Evolutionary conservation across 495 filamentous ascomycete species (phyloP).

Genomic region (Penicillium bialowiezense): DNA sequence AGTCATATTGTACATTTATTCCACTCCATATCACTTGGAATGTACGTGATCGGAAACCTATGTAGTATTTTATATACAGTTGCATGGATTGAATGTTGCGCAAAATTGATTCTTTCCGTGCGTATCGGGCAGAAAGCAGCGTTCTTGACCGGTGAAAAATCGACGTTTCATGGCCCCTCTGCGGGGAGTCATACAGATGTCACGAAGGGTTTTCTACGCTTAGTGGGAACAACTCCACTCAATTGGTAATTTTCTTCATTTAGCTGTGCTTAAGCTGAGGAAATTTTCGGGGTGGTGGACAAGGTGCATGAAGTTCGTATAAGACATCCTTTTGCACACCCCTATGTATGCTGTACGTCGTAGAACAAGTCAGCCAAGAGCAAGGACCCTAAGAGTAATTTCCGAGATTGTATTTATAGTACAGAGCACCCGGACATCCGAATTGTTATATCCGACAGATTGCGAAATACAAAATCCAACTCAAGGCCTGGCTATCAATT

Average conservation of each 20-base stretch:
- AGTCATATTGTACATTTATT: no score
- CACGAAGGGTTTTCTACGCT: slow-evolving; percentile 18
- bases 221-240: slow-evolving; percentile 23
- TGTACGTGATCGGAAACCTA: no score
- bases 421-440: no score
- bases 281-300: slow-evolving; percentile 24
- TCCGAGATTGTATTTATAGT: no score
- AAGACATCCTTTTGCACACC: not conserved
- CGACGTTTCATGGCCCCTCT: slow-evolving; percentile 21
- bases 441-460: no score
- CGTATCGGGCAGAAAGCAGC: not conserved
- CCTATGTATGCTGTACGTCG: no score
- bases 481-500: not conserved
- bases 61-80: not conserved
- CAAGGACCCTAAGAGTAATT: no score
- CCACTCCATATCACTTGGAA: no score
- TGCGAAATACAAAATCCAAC: not conserved
- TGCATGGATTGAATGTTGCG: no score
- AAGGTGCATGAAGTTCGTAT: slow-evolving; percentile 18
- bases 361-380: not conserved
- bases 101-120: not conserved
- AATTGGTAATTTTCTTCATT: slow-evolving; percentile 13
- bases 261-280: slow-evolving; percentile 22
- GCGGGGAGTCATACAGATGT: slow-evolving; percentile 16
- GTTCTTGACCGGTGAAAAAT: slow-evolving; percentile 26